Conservation (phyloP, 495 filamentous ascomycete genomes). For the Neurospora terricola region DNA sequence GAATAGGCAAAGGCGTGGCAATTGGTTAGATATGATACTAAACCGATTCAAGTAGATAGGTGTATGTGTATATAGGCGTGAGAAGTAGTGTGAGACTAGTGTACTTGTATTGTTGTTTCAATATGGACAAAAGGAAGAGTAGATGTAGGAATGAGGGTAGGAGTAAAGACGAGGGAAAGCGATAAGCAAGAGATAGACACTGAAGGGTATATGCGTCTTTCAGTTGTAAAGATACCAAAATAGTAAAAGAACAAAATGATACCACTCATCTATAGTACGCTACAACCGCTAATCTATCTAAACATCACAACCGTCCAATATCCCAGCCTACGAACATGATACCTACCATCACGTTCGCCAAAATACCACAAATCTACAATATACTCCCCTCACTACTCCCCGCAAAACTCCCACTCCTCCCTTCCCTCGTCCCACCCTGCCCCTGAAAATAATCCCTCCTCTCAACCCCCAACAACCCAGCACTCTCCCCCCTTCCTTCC, state of each 20-base stretch:
- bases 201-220: too few relatives aligned
- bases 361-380: too few relatives aligned
- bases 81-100: neutral
- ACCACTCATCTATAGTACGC: neutral
- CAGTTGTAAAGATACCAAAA: too few relatives aligned
- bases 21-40: neutral
- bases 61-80: neutral
- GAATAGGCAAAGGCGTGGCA: neutral
- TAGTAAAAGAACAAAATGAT: too few relatives aligned
- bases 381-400: slow-evolving; percentile 14
- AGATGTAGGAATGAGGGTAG: neutral
- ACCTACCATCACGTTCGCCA: too few relatives aligned
- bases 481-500: slow-evolving; percentile 18
- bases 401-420: slow-evolving; percentile 10
- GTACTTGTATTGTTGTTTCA: neutral
- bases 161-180: too few relatives aligned
- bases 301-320: neutral
- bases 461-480: slow-evolving; percentile 14
- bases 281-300: neutral
- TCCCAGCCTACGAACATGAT: too few relatives aligned
- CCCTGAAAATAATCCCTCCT: neutral
- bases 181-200: neutral
- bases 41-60: neutral
- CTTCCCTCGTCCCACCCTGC: slow-evolving; percentile 2
- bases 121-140: neutral